Conservation (phyloP, 306 rosid species). For the barrel medic (Medicago truncatula) region MtrunA17r5.0-ANR NC_053044.1:24422001-24422500, state of each 20-base stretch:
- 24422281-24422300: conserved; percentile 62
- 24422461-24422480: not conserved
- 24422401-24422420: not conserved
- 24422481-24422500: not conserved
- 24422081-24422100: too few relatives aligned
- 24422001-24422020: not conserved
- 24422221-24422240: not conserved
- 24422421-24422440: not conserved
- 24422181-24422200: conserved; percentile 18
- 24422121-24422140: too few relatives aligned
- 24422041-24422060: not conserved
- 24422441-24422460: not conserved
- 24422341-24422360: conserved; percentile 69
- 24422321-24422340: conserved; percentile 71
- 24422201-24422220: conserved; percentile 16
- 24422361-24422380: conserved; percentile 4
- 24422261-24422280: conserved; percentile 23
- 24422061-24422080: too few relatives aligned
- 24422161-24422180: conserved; percentile 18
- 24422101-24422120: too few relatives aligned
- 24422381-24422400: not conserved
- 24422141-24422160: not conserved
- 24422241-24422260: conserved; percentile 16
- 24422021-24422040: not conserved
- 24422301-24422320: conserved; percentile 86